Evolutionary conservation across 306 rosid genomes (phyloP), one percentile per base, ranked within the genome.

Genomic region (Cucurbita pepo): DNA sequence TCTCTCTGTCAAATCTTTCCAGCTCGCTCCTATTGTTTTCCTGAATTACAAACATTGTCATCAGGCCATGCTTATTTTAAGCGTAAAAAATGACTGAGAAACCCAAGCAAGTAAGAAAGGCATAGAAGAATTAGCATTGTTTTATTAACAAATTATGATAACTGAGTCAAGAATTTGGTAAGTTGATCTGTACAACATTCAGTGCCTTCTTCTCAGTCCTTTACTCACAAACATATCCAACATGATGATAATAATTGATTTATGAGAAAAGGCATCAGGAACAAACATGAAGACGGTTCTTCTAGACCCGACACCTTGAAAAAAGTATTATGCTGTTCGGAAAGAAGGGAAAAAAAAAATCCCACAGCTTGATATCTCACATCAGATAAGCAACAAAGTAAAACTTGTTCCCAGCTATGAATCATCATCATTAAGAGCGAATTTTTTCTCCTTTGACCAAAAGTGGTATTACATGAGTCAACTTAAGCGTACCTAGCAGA

Each of bases 11-110:
- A 73, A 93, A 82, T 79, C 98, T 90, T 78, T 93, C 96, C 65
- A 93, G 91, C 81, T 93, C 98, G 79, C 77, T 85, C 86, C 85
- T 81, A 72, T 93, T 93, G 82, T 93, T 90, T 79, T 93, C 98
- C 98, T 93, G 87, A 84, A 78, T 78, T 69, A 48, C 58, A 51
- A 30, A 5, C 74, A 69, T 36, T 45, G 51, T 48, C 74, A 30
- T 69, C 19, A 50, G 55, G 54, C 4, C 10, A 38, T 16, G 69
- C 30, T 38, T 38, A 62, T 16, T 16, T 38, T 19, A 38, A 65
- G 1, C 10, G 44, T 16, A 50, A 16, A 69, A 69, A 50, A 69
- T 9, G 25, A 30, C 15, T 0, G 58, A 25, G 57, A 69, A 69
- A 25, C 45, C 22, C 30, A 47, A 69, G 25, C 73, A 69, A 1